Evolutionary conservation across 257 asterid species (phyloP).

Genomic region (Lycium barbarum): DNA sequence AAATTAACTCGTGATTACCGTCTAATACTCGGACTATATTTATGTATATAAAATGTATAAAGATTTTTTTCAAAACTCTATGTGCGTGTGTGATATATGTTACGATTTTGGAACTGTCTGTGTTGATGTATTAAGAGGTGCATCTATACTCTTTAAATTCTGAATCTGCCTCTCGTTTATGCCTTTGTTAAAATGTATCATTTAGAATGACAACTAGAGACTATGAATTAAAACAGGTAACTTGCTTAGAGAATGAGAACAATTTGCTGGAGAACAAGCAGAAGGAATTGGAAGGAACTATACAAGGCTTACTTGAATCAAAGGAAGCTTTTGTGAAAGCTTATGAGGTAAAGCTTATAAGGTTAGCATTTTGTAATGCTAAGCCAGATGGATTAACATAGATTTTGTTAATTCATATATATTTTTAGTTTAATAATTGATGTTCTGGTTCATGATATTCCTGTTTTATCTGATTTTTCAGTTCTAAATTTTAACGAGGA

Average conservation of each 20-base stretch:
- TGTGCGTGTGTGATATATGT: not conserved
- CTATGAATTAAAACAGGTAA: constrained; percentile 37
- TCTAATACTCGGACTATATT: too few relatives aligned
- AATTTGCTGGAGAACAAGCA: constrained; percentile 49
- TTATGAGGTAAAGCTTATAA: constrained; percentile 57
- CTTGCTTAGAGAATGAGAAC: constrained; percentile 43
- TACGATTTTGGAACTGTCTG: not conserved
- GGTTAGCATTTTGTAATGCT: constrained; percentile 37
- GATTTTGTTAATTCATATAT: not conserved
- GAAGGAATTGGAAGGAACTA: constrained; percentile 48
- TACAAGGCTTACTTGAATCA: constrained; percentile 45
- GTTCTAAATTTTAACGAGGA: not conserved
- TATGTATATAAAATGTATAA: too few relatives aligned
- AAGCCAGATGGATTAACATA: not conserved
- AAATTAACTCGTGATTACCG: too few relatives aligned
- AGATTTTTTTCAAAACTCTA: too few relatives aligned
- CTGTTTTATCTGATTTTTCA: not conserved
- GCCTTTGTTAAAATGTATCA: not conserved
- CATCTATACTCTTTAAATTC: not conserved
- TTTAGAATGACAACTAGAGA: not conserved
- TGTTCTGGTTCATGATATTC: constrained; percentile 1
- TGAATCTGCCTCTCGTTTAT: not conserved
- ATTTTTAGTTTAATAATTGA: not conserved
- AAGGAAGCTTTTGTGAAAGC: constrained; percentile 45
- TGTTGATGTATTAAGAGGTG: not conserved